Percentiles rank a stretch among this genome's conserved stretches.
Conservation (phyloP, 805 yeast species). For the Torulaspora gathmanii region DNA sequence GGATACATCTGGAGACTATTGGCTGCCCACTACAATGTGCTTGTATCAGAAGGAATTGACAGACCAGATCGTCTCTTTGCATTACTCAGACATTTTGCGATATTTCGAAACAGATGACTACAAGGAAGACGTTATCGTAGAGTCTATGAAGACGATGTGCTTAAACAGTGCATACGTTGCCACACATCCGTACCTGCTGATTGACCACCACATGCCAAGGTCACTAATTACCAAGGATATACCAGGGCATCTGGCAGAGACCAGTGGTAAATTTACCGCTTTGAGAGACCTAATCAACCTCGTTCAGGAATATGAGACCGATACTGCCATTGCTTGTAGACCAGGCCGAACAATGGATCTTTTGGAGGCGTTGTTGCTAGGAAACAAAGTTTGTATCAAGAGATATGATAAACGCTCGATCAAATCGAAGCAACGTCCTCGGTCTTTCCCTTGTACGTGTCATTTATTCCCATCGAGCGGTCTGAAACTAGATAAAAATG, state of each 20-base stretch:
- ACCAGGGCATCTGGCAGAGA: slow-evolving; percentile 63
- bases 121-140: slow-evolving; percentile 56
- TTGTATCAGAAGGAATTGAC: slow-evolving; percentile 84
- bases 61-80: slow-evolving; percentile 86
- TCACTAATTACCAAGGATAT: slow-evolving; percentile 65
- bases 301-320: slow-evolving; percentile 42
- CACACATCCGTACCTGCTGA: slow-evolving; percentile 82
- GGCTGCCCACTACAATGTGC: slow-evolving; percentile 76
- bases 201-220: slow-evolving; percentile 76
- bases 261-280: slow-evolving; percentile 79
- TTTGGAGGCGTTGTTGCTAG: slow-evolving; percentile 64
- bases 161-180: slow-evolving; percentile 74
- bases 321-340: slow-evolving; percentile 66
- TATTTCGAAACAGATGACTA: slow-evolving; percentile 61
- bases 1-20: slow-evolving; percentile 53
- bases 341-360: slow-evolving; percentile 68
- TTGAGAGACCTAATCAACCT: slow-evolving; percentile 59
- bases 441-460: slow-evolving; percentile 34
- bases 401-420: slow-evolving; percentile 61
- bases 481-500: slow-evolving; percentile 13
- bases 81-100: slow-evolving; percentile 83
- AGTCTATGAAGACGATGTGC: slow-evolving; percentile 70
- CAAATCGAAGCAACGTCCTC: slow-evolving; percentile 39
- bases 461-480: slow-evolving; percentile 43
- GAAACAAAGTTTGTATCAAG: slow-evolving; percentile 51